Percentiles rank a stretch among this genome's conserved stretches.
Evolutionary conservation across 805 yeast genomes (phyloP).

Genomic region (Candida broadrunensis): DNA sequence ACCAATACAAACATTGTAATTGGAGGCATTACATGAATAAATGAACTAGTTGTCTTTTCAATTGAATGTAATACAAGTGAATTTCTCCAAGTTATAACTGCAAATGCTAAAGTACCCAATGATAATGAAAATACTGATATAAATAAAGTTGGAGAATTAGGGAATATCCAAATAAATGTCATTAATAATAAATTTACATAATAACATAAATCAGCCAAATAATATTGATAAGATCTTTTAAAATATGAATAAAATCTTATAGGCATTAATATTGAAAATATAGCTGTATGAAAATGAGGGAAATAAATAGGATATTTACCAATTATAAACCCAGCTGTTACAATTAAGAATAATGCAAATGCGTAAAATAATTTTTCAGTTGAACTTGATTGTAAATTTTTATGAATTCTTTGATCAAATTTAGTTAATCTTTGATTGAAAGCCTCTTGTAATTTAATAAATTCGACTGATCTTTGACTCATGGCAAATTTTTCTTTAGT

Average conservation of each 20-base stretch:
- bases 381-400: slow-evolving; percentile 29
- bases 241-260: slow-evolving; percentile 79
- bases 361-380: slow-evolving; percentile 81
- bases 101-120: slow-evolving; percentile 87
- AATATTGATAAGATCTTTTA: slow-evolving; percentile 77
- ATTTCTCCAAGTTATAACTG: slow-evolving; percentile 94
- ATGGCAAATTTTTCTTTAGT: slow-evolving; percentile 29
- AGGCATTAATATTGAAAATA: slow-evolving; percentile 70
- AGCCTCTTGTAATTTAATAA: slow-evolving; percentile 28
- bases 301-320: slow-evolving; percentile 77
- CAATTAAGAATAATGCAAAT: slow-evolving; percentile 62
- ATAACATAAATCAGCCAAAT: slow-evolving; percentile 89
- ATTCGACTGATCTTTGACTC: slow-evolving; percentile 19
- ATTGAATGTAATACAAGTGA: slow-evolving; percentile 87
- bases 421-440: slow-evolving; percentile 27
- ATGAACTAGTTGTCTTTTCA: slow-evolving; percentile 88
- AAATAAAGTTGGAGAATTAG: slow-evolving; percentile 68
- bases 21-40: slow-evolving; percentile 91
- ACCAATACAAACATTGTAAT: slow-evolving; percentile 81
- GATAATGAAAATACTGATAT: slow-evolving; percentile 82
- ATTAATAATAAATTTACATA: slow-evolving; percentile 75
- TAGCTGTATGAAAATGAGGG: slow-evolving; percentile 68
- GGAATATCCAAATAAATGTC: slow-evolving; percentile 78
- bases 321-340: slow-evolving; percentile 68
- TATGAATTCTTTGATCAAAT: slow-evolving; percentile 36